These are phyloP conservation scores for Picochlorum sp. DNA, from an alignment of 139 green algal genomes.

Conservation along the genomic window DNA sequence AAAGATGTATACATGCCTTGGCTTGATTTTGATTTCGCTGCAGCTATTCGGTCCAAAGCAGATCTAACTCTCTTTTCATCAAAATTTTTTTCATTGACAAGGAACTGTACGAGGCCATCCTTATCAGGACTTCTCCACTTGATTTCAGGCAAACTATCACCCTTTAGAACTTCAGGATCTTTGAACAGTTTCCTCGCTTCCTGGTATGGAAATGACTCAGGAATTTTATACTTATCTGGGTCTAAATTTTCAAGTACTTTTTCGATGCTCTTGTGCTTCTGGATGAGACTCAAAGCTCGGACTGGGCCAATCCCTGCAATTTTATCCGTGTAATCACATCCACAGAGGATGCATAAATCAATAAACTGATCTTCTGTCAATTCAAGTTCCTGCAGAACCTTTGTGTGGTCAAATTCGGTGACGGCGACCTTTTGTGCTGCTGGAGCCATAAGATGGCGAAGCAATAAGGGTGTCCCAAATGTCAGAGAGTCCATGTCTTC, in stretches of 20 bases:
- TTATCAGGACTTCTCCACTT: slow-evolving; percentile 83
- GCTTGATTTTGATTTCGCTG: slow-evolving; percentile 50
- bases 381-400: slow-evolving; percentile 52
- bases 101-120: slow-evolving; percentile 82
- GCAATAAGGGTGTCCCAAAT: slow-evolving; percentile 75
- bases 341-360: slow-evolving; percentile 97
- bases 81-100: slow-evolving; percentile 92
- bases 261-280: slow-evolving; percentile 50
- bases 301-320: slow-evolving; percentile 59
- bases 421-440: slow-evolving; percentile 50
- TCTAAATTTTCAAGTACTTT: slow-evolving; percentile 19
- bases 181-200: slow-evolving; percentile 75
- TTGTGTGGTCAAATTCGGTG: slow-evolving; percentile 74
- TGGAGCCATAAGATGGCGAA: slow-evolving; percentile 88
- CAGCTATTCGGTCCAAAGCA: slow-evolving; percentile 46
- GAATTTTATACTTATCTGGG: slow-evolving; percentile 37
- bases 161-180: slow-evolving; percentile 34
- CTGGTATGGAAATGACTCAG: slow-evolving; percentile 78
- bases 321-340: slow-evolving; percentile 87
- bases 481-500: slow-evolving; percentile 98
- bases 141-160: slow-evolving; percentile 40
- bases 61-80: slow-evolving; percentile 74
- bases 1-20: slow-evolving; percentile 27
- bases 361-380: slow-evolving; percentile 80
- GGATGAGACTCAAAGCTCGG: slow-evolving; percentile 74